A percentile compares a stretch with the other conserved stretches of the same genome.
Evolutionary conservation across 345 rosid species (phyloP).

Genomic region (Dipteronia dyeriana): DNA sequence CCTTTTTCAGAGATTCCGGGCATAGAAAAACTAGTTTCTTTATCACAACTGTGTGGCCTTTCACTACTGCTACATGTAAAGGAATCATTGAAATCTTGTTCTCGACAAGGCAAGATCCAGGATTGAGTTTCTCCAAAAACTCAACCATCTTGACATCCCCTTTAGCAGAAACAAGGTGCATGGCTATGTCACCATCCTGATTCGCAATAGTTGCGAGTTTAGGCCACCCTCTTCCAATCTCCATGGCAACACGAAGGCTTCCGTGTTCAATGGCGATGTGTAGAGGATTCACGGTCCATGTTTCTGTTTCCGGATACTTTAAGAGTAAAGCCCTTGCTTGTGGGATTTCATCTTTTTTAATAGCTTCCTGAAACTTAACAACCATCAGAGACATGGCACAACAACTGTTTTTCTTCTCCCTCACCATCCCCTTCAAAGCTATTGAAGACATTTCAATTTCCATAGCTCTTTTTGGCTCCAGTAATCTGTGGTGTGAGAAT

Average conservation of each 20-base stretch:
- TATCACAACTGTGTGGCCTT: neutral
- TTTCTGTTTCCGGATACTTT: neutral
- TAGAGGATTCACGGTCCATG: neutral
- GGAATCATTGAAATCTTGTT: neutral
- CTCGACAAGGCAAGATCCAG: neutral
- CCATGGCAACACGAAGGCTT: neutral
- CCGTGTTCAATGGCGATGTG: neutral
- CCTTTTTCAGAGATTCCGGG: neutral
- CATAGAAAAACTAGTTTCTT: neutral
- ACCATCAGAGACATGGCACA: neutral
- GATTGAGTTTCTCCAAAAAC: neutral
- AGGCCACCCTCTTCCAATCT: neutral
- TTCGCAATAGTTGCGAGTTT: neutral
- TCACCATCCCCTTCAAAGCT: neutral
- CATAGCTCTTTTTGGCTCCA: too few relatives aligned
- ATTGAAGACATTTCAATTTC: neutral
- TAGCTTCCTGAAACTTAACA: neutral
- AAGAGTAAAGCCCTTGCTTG: neutral
- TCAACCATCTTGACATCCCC: neutral
- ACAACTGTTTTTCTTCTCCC: neutral
- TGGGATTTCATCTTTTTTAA: neutral
- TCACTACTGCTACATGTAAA: neutral
- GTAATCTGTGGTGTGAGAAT: too few relatives aligned
- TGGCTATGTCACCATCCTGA: neutral
- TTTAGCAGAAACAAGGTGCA: neutral